phyloP scores from a whole-genome alignment of 495 filamentous ascomycete species.

The Sordaria brevicollis region DNA sequence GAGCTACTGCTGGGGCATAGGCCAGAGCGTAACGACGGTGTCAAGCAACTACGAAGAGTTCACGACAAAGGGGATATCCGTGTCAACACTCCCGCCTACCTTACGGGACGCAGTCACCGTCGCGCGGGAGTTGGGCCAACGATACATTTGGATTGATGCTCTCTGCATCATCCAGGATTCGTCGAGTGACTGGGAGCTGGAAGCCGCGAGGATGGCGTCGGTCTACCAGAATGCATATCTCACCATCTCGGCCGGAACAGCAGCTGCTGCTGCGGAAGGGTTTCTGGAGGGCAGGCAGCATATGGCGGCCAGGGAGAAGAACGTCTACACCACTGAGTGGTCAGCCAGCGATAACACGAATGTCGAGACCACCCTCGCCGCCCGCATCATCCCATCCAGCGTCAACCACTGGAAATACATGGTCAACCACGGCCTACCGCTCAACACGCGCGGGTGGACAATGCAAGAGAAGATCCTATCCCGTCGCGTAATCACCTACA shows the following conservation, averaged over 20 bases:
- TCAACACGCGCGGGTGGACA: neutral
- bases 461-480: neutral
- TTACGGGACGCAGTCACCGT: neutral
- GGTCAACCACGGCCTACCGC: neutral
- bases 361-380: neutral
- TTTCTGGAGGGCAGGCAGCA: neutral
- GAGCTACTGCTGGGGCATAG: neutral
- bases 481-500: neutral
- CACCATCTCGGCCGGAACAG: neutral
- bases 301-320: neutral
- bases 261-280: neutral
- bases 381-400: neutral
- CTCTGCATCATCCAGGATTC: conserved; percentile 1
- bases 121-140: neutral
- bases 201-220: neutral
- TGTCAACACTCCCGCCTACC: neutral
- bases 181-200: neutral
- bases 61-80: too few relatives aligned
- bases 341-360: neutral
- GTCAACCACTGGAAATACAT: neutral
- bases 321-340: neutral
- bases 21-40: neutral
- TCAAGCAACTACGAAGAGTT: neutral
- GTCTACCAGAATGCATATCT: neutral
- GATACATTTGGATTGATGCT: neutral